Base-by-base conservation (phyloP, 495 filamentous ascomycete species). In the Stereocaulon alpinum region DNA sequence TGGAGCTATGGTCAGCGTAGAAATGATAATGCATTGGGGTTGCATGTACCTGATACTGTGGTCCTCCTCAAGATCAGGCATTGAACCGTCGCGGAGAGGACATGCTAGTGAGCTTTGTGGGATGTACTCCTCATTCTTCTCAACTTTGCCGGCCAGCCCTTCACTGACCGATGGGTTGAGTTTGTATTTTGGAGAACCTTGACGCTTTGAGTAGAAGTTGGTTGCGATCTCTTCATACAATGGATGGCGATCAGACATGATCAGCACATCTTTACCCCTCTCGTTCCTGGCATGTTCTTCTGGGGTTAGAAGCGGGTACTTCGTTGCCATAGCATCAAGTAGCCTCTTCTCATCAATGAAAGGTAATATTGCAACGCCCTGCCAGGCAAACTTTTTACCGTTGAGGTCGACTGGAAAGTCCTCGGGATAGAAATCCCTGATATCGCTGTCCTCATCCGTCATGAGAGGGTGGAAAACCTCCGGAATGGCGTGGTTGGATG, bases 301-400 rank as follows among this genome's bases (percentile, higher is more conserved):
- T 9, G 82, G 75, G 34, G 81, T 86, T 11, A 99, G 76, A 9
- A 88, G 73, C 53, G 86, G 88, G 62, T 93, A 92, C 63, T 87
- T 88, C 64, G 83, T 86, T 18, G 81, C 74, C 82, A 96, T 91
- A 6, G 94, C 93, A 24, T 80, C 77, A 22, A 97, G 77, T 20
- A 99, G 74, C 37, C 91, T 82, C 55, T 85, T 85, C 73, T 93
- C 93, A 69, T 99, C 91, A 64, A 99, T 97, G 71, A 96, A 99
- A 0, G 93, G 93, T 20, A 99, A 81, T 32, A 97, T 74, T 24
- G 88, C 88, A 44, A 97, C 89, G 62, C 93, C 93, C 67, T 99
- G 92, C 93, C 93, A 99, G 2, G 89, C 88, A 71, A 95, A 94
- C 68, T 97, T 99, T 76, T 97, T 97, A 59, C 93, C 93, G 59